Base-by-base conservation (phyloP, 1,284 basidiomycete species). In the Sporisorium sorghi region DNA sequence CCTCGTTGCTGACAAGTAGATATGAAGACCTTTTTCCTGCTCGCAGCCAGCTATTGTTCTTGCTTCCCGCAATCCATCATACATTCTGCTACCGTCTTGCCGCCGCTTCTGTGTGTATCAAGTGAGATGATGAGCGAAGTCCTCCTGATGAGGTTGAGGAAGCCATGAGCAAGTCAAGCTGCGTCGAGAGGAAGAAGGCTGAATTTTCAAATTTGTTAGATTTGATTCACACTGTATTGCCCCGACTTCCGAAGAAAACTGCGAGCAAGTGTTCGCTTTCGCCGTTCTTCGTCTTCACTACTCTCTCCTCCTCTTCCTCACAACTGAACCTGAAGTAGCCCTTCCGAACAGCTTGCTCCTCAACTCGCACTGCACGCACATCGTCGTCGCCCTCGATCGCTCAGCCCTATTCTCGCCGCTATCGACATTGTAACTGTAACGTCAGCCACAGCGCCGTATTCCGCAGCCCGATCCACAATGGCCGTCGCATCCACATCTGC, bases 1-100 rank as follows among this genome's bases (percentile, higher is more conserved):
- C 10, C 73, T 84, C 19, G 73, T 75, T 3, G 55, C 73, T 37
- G 68, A 71, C 32, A 58, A 61, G 26, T 62, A 35, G 32, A 33
- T 15, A 1, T 56, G 35, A n/a, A 37, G 21, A 28, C 26, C 43
- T 11, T 30, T 11, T 30, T 30, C 6, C n/a, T n/a, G n/a, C n/a
- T n/a, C n/a, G n/a, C n/a, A n/a, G n/a, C n/a, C n/a, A n/a, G n/a
- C n/a, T n/a, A n/a, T n/a, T n/a, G n/a, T n/a, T n/a, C n/a, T n/a
- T n/a, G n/a, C n/a, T 30, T 30, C 30, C 10, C 5, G 30, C 30
- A 30, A 32, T 32, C 30, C 30, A 32, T 32, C n/a, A n/a, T 9
- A 10, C 9, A 1, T 40, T 8, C 2, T 40, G 5, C 28, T 17
- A 37, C n/a, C 35, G 35, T 37, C n/a, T 37, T 4, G 5, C 35